Evolutionary conservation across 2,329 filamentous ascomycete species (phyloP).

Genomic region (Fusarium armeniacum): DNA sequence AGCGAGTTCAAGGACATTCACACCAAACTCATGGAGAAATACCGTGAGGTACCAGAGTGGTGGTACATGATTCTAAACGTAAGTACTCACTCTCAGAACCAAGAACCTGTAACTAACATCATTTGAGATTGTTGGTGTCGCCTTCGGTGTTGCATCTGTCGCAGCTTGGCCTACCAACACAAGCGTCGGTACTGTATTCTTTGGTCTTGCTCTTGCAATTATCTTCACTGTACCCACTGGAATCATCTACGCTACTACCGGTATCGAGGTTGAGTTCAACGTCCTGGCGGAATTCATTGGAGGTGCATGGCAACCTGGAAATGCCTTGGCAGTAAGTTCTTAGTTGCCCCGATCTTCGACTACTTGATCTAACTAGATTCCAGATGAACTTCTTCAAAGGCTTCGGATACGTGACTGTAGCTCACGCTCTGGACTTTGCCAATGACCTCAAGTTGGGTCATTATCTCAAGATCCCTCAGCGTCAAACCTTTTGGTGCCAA

Average conservation of each 20-base stretch:
- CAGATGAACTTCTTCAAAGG: constrained; percentile 64
- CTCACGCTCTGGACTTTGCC: constrained; percentile 56
- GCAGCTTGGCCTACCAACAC: constrained; percentile 60
- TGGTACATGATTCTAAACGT: constrained; percentile 54
- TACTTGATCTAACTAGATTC: not conserved
- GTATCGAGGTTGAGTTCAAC: constrained; percentile 59
- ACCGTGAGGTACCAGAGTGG: constrained; percentile 64
- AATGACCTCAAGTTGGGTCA: constrained; percentile 56
- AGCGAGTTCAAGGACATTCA: constrained; percentile 58
- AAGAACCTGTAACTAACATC: not conserved
- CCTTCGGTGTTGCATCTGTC: constrained; percentile 55
- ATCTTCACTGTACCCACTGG: constrained; percentile 62
- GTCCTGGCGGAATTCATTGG: constrained; percentile 64
- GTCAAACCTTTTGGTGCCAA: constrained; percentile 55
- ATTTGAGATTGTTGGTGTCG: constrained; percentile 48
- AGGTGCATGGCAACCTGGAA: constrained; percentile 59
- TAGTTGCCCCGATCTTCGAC: accelerated
- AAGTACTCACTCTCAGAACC: not conserved
- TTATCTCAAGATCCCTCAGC: constrained; percentile 62
- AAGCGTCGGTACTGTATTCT: constrained; percentile 59
- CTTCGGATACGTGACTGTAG: constrained; percentile 57
- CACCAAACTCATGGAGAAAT: constrained; percentile 59
- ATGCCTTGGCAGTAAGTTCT: constrained; percentile 55
- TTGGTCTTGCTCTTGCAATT: constrained; percentile 59
- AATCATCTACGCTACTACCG: constrained; percentile 62